phyloP scores from a whole-genome alignment of 1,139 yeast species.

The Diutina ranongensis region DNA sequence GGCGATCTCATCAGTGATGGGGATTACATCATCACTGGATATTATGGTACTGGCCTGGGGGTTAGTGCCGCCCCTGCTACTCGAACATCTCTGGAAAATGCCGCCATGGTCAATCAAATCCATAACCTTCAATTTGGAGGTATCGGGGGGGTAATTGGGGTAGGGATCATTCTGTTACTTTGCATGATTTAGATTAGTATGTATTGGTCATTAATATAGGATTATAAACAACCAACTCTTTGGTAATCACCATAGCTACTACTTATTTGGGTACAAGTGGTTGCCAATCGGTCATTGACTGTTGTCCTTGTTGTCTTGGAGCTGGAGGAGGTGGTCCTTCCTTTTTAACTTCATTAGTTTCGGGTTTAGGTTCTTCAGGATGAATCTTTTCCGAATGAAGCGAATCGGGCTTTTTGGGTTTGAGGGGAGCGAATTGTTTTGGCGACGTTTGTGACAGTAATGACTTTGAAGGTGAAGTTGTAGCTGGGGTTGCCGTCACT shows the following conservation, averaged over 20 bases:
- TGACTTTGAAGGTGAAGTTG: not conserved
- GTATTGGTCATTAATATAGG: too few species aligned
- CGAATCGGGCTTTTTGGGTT: conserved; percentile 5
- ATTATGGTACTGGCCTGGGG: conserved; percentile 2
- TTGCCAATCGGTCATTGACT: conserved; percentile 43
- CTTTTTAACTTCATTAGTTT: conserved; percentile 11
- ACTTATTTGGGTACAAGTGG: conserved; percentile 40
- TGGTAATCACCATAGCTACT: too few species aligned
- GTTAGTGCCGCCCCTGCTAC: not conserved
- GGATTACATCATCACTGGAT: not conserved
- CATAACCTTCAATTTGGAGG: too few species aligned
- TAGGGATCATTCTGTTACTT: not conserved
- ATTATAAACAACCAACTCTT: too few species aligned
- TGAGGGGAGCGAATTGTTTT: not conserved
- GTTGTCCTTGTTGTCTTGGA: conserved; percentile 8
- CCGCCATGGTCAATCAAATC: too few species aligned
- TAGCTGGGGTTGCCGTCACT: not conserved
- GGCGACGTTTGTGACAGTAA: not conserved
- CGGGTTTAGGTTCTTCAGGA: conserved; percentile 9
- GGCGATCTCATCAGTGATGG: not conserved
- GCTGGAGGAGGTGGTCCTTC: conserved; percentile 10
- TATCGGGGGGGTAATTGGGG: too few species aligned
- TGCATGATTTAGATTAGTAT: not conserved
- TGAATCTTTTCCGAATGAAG: conserved; percentile 1
- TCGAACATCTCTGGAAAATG: not conserved